These are phyloP conservation scores for Zygoascus tannicola DNA, from an alignment of 805 yeast genomes.

Conservation along the genomic window DNA sequence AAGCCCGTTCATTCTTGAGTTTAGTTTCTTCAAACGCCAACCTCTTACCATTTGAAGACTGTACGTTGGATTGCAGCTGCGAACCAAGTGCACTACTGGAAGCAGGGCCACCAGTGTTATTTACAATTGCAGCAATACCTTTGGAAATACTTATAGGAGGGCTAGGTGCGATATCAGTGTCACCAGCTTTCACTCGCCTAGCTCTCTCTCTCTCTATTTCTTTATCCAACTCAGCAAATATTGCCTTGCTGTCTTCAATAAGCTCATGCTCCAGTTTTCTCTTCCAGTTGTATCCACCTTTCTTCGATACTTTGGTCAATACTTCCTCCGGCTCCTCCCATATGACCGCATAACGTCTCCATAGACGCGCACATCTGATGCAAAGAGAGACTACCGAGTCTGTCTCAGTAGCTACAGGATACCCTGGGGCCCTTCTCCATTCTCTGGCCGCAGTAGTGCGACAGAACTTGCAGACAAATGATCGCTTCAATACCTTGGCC, in stretches of 20 bases:
- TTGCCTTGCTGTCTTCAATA: conserved; percentile 40
- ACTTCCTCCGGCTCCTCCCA: conserved; percentile 80
- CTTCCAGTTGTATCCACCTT: conserved; percentile 47
- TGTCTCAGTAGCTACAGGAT: conserved; percentile 31
- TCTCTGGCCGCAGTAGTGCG: conserved; percentile 41
- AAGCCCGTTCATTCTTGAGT: conserved; percentile 11
- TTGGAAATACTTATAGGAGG: conserved; percentile 8
- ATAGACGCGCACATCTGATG: conserved; percentile 74
- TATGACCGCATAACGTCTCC: conserved; percentile 81
- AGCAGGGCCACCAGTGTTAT: not conserved
- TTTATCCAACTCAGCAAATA: conserved; percentile 23
- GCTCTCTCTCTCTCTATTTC: conserved; percentile 13
- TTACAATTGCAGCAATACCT: not conserved
- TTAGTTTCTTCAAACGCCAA: conserved; percentile 2
- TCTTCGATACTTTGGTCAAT: conserved; percentile 37
- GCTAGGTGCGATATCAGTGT: conserved; percentile 7
- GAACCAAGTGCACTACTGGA: conserved; percentile 8
- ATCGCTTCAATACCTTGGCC: conserved; percentile 31
- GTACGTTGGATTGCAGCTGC: conserved; percentile 9
- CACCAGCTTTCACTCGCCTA: conserved; percentile 8
- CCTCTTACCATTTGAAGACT: not conserved
- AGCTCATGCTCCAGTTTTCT: conserved; percentile 54
- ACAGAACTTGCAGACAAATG: conserved; percentile 67
- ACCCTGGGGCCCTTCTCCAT: conserved; percentile 71
- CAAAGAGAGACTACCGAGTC: conserved; percentile 56